phyloP scores from a whole-genome alignment of 2,329 filamentous ascomycete species.

The Dactylella cylindrospora region DNA sequence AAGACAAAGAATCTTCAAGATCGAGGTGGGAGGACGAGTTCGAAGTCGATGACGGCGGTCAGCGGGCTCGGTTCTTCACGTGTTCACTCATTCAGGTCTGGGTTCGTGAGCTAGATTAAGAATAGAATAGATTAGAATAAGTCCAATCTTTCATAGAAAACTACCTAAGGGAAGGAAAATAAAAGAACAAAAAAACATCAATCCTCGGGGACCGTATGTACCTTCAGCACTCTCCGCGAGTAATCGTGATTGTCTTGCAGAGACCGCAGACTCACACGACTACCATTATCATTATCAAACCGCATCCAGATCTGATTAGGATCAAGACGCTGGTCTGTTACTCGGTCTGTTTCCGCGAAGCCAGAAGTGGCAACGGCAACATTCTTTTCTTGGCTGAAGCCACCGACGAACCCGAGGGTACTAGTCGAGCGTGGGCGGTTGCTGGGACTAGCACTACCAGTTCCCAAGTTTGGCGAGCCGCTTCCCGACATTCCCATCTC shows the following conservation, averaged over 20 bases:
- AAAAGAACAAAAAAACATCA: constrained; percentile 9
- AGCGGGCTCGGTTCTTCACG: not conserved
- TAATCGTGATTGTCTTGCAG: constrained; percentile 41
- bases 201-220: constrained; percentile 27
- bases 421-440: constrained; percentile 40
- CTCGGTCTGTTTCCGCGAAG: constrained; percentile 33
- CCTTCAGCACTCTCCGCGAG: constrained; percentile 42
- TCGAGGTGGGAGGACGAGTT: not conserved
- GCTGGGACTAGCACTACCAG: constrained; percentile 32
- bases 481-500: constrained; percentile 43
- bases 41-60: not conserved
- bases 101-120: constrained; percentile 41
- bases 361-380: constrained; percentile 25
- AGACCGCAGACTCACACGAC: constrained; percentile 36
- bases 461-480: constrained; percentile 24
- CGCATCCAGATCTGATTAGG: constrained; percentile 43
- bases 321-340: constrained; percentile 40
- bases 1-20: not conserved
- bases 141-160: constrained; percentile 25
- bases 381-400: constrained; percentile 15
- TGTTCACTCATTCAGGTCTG: constrained; percentile 8
- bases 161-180: constrained; percentile 7
- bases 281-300: constrained; percentile 38
- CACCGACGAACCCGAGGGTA: constrained; percentile 38
- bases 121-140: constrained; percentile 33